Percentiles rank a stretch among this genome's conserved stretches.
phyloP scores from a whole-genome alignment of 441 rosid genomes.

The Croton setiger region DNA sequence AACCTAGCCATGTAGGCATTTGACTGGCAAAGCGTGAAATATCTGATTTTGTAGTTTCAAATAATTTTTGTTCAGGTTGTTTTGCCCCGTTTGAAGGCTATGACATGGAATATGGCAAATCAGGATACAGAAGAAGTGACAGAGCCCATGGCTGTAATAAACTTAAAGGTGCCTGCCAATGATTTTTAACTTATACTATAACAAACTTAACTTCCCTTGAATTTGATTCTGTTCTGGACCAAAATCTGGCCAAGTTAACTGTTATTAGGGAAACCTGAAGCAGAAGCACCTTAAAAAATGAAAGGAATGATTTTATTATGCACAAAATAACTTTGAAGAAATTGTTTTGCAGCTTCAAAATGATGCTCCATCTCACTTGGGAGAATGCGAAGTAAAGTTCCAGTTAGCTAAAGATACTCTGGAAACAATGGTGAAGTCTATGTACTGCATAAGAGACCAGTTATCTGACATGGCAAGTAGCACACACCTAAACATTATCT shows the following conservation, averaged over 20 bases:
- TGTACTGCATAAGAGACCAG: slow-evolving; percentile 45
- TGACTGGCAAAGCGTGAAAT: not conserved
- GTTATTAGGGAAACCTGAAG: not conserved
- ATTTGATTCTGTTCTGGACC: not conserved
- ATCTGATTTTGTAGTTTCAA: not conserved
- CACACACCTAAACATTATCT: slow-evolving; percentile 10
- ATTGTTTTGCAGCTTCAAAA: slow-evolving; percentile 42
- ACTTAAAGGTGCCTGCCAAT: slow-evolving; percentile 40
- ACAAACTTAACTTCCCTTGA: slow-evolving; percentile 1
- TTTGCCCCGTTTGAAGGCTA: slow-evolving; percentile 44
- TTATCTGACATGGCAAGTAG: slow-evolving; percentile 35
- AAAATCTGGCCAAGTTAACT: not conserved
- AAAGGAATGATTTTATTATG: not conserved
- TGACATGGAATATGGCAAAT: slow-evolving; percentile 53
- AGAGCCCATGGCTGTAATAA: slow-evolving; percentile 47
- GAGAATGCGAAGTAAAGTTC: slow-evolving; percentile 46
- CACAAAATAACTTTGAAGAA: not conserved
- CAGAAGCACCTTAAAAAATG: not conserved
- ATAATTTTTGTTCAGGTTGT: slow-evolving; percentile 29
- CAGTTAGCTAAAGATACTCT: slow-evolving; percentile 43
- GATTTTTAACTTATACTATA: not conserved
- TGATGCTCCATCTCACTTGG: slow-evolving; percentile 30
- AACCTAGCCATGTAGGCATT: not conserved
- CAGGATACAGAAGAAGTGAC: slow-evolving; percentile 24
- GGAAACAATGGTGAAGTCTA: slow-evolving; percentile 39